Conservation (phyloP, 164 flowering plant species). For the Vitis rotundifolia region DNA sequence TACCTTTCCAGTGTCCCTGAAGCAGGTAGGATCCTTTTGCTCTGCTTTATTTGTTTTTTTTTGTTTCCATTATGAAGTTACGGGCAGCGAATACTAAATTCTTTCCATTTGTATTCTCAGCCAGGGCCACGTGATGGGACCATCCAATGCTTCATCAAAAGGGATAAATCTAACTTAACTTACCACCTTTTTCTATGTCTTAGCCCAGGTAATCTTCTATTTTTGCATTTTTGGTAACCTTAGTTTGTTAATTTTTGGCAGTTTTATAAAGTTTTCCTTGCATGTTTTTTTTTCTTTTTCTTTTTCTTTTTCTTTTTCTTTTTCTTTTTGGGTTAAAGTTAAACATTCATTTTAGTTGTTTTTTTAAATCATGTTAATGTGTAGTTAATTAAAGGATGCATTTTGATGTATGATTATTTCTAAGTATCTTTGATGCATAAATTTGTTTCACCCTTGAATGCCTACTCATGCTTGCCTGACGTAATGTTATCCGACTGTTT, state of each 20-base stretch:
- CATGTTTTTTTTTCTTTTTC: too few relatives aligned
- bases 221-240: too few relatives aligned
- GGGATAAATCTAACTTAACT: constrained; percentile 32
- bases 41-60: not conserved
- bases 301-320: too few relatives aligned
- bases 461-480: not conserved
- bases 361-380: too few relatives aligned
- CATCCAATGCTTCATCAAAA: constrained; percentile 35
- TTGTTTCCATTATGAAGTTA: not conserved
- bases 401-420: not conserved
- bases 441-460: not conserved
- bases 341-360: not conserved
- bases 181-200: constrained; percentile 39
- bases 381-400: too few relatives aligned
- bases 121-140: constrained; percentile 40
- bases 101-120: constrained; percentile 16
- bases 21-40: constrained; percentile 24
- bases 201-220: constrained; percentile 24
- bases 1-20: constrained; percentile 36
- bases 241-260: too few relatives aligned
- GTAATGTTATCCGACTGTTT: too few relatives aligned
- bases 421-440: not conserved
- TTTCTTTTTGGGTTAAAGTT: not conserved
- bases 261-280: too few relatives aligned
- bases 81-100: not conserved